Evolutionary conservation across 1,284 basidiomycete genomes (phyloP).

Genomic region (Papiliotrema flavescens): DNA sequence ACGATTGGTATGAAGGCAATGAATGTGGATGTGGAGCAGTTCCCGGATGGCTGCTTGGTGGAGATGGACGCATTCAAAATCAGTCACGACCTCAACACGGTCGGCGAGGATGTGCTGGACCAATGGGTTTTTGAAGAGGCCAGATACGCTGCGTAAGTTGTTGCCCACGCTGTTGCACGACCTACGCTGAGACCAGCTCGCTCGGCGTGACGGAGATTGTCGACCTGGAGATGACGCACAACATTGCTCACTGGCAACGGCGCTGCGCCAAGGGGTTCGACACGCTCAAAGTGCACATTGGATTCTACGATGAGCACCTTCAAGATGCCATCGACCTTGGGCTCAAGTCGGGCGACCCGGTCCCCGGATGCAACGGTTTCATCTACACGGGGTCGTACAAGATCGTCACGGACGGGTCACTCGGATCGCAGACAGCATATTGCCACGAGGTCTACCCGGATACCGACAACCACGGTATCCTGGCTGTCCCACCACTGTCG

Average conservation of each 20-base stretch:
- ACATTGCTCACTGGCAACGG: constrained; percentile 26
- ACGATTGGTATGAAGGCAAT: constrained; percentile 20
- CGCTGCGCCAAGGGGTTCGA: constrained; percentile 26
- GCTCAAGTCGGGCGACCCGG: constrained; percentile 24
- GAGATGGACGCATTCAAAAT: constrained; percentile 32
- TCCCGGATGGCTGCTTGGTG: constrained; percentile 19
- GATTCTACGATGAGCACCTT: constrained; percentile 38
- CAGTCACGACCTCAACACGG: constrained; percentile 20
- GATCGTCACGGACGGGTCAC: constrained; percentile 29
- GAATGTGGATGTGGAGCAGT: constrained; percentile 14
- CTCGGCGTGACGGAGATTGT: constrained; percentile 41
- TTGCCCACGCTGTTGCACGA: too few relatives aligned
- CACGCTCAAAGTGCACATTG: constrained; percentile 32
- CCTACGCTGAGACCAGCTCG: constrained; percentile 8
- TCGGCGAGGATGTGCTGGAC: constrained; percentile 23
- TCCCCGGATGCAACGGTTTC: constrained; percentile 27
- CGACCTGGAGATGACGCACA: constrained; percentile 43
- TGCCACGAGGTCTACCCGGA: constrained; percentile 39
- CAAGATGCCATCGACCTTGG: constrained; percentile 26
- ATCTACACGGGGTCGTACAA: constrained; percentile 38
- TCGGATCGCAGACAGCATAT: constrained; percentile 34
- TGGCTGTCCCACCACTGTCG: constrained; percentile 17
- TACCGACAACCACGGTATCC: constrained; percentile 23
- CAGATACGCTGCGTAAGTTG: constrained; percentile 31
- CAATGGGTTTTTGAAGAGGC: constrained; percentile 26